Base-by-base conservation (phyloP, 441 rosid species). In the Macaranga tanarius region DNA sequence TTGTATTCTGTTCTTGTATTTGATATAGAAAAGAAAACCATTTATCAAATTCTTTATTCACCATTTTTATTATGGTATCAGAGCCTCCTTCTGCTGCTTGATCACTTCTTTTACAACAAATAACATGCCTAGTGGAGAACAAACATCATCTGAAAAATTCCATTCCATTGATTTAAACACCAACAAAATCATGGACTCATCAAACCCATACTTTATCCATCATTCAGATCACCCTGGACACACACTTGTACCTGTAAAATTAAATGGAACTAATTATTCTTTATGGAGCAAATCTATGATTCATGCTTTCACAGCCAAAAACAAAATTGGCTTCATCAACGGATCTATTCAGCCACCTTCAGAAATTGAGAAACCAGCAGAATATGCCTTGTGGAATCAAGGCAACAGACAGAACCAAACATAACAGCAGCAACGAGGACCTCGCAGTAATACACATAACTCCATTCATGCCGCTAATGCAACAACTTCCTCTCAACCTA, bases 281-380 rank as follows among this genome's bases (percentile, higher is more conserved):
- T 64, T 50, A 28, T 74, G 67, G 77, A 66, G 60, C 7, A 67
- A 68, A 10, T 13, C 70, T 0, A 62, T 75, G 65, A 20, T 63
- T 17, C 73, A 70, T 28, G 70, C 66, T 2, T 65, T 70, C 5
- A 70, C 28, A 62, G 69, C 67, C 17, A 70, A 75, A 19, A 69
- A 69, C 25, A 60, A 60, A 60, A 60, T 60, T 26, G 64, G 64
- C 2, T 50, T 50, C n/a, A 50, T 50, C 7, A n/a, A 50, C n/a
- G 55, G 55, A 13, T 1, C 55, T 4, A 50, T 50, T 10, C n/a
- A 50, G 10, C 55, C 19, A 50, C 55, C 55, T 13, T 50, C 55
- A 13, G 55, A 2, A 50, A 50, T 50, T 17, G 7, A 50, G 4
- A 10, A 13, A 50, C 55, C 55, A 17, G 19, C n/a, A 17, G 55